Base-by-base conservation (phyloP, 768 basidiomycete species). In the Tricholoma sp. region DNA sequence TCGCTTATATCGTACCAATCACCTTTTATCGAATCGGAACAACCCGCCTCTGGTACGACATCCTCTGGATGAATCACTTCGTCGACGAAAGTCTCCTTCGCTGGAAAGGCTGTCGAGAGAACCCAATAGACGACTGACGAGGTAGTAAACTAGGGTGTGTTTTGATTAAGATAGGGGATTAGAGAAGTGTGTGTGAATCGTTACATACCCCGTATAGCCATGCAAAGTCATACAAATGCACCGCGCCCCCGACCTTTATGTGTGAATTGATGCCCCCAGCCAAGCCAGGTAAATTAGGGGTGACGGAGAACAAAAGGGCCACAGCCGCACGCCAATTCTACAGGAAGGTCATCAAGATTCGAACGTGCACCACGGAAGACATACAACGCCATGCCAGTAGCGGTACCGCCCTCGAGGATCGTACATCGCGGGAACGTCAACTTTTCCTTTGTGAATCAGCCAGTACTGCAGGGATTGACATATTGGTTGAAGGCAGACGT, bases 361-460 rank as follows among this genome's bases (percentile, higher is more conserved):
- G 5, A 36, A 9, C 6, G 10, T 17, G 15, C 31, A 24, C 12
- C 36, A 36, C 18, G 15, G 3, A n/a, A 11, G 6, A 75, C 85
- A 59, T 65, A 89, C 89, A 52, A 88, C 77, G 52, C 92, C 92
- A 41, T 76, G 76, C 63, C 75, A 83, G 68, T 93, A 94, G n/a
- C 79, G 72, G 68, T 94, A 94, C 54, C 88, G 77, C 1, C 91
- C 91, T 41, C 83, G 73, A 8, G 88, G 90, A 61, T 82, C 78
- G 65, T 94, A 96, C 80, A 95, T 87, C 3, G 88, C 84, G 2
- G 89, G 88, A 1, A 94, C 88, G 61, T 94, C 89, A 36, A 93
- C 82, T 42, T 80, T 82, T 34, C 84, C 73, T 56, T 69, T 72
- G 65, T 92, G 88, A 20, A 95, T 74, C 42, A 94, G 66, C 89